A percentile compares a stretch with the other conserved stretches of the same genome.
phyloP scores from a whole-genome alignment of 371 early-diverging fungal species.

The Mortierella sp. region DNA sequence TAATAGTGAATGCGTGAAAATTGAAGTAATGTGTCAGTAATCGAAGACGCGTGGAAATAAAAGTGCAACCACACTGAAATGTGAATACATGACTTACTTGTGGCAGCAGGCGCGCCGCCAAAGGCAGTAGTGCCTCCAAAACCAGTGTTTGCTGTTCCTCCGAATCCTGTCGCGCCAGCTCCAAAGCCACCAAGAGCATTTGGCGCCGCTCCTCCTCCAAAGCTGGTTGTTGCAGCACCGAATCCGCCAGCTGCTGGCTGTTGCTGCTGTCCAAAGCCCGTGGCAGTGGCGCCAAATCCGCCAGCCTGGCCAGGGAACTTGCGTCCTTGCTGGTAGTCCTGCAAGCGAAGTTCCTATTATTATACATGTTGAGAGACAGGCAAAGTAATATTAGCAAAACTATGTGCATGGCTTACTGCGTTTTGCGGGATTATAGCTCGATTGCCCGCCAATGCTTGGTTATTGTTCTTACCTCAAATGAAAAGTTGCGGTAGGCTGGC shows the following conservation, averaged over 20 bases:
- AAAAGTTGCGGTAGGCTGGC: constrained; percentile 89
- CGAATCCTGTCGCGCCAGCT: constrained; percentile 50
- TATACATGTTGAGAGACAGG: background rate
- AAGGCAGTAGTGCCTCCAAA: constrained; percentile 53
- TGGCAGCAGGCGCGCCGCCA: constrained; percentile 45
- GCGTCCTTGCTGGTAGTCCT: constrained; percentile 91
- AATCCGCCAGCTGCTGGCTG: constrained; percentile 56
- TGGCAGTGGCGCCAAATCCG: constrained; percentile 50
- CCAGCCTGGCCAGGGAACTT: constrained; percentile 68
- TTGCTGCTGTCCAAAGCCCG: constrained; percentile 50
- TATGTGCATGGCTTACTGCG: background rate
- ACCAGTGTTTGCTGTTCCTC: constrained; percentile 40
- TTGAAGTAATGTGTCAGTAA: background rate
- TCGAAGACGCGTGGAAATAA: background rate
- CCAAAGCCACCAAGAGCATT: constrained; percentile 53
- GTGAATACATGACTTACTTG: constrained; percentile 39
- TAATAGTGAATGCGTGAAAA: constrained; percentile 21
- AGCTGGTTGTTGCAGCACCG: constrained; percentile 58
- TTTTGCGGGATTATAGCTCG: background rate
- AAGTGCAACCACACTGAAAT: background rate
- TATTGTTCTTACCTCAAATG: constrained; percentile 73
- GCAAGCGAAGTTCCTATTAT: constrained; percentile 86
- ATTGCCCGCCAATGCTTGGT: background rate
- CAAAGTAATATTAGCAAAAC: background rate
- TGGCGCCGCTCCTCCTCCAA: constrained; percentile 62